Evolutionary conservation across 176 grass and related monocot species (phyloP).

Genomic region (Poa annua): DNA sequence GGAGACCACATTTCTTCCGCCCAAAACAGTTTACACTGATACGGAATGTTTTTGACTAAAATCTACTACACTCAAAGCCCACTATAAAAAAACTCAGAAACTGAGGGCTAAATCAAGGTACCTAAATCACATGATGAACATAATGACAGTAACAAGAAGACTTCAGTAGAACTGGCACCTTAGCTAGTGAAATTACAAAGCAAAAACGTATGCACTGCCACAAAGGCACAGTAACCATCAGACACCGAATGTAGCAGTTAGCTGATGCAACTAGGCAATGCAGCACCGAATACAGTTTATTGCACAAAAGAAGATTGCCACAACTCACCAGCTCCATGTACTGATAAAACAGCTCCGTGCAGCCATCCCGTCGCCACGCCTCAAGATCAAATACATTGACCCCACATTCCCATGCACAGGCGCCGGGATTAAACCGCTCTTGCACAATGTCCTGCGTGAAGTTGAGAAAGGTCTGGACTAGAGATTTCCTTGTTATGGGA

Average conservation of each 20-base stretch:
- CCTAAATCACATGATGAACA: slow-evolving; percentile 1
- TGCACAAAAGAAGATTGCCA: slow-evolving; percentile 1
- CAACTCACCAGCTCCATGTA: slow-evolving; percentile 77
- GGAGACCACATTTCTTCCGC: background rate
- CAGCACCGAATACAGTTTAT: slow-evolving; percentile 3
- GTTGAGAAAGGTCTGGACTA: slow-evolving; percentile 49
- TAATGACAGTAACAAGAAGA: too few species aligned
- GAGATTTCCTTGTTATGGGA: slow-evolving; percentile 34
- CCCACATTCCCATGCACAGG: slow-evolving; percentile 88
- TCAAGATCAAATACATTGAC: slow-evolving; percentile 94
- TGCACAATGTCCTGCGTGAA: slow-evolving; percentile 70
- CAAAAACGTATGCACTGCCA: too few species aligned
- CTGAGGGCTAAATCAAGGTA: background rate
- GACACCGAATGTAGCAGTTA: too few species aligned
- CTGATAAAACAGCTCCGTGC: slow-evolving; percentile 88
- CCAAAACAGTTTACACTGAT: background rate
- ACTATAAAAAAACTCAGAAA: slow-evolving; percentile 4
- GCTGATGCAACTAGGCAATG: slow-evolving; percentile 12
- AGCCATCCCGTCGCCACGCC: slow-evolving; percentile 73
- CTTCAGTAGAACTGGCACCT: too few species aligned
- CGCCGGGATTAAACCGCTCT: slow-evolving; percentile 61
- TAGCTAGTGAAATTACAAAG: too few species aligned
- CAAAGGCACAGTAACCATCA: too few species aligned
- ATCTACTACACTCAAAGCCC: background rate
- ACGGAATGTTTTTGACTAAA: background rate